A percentile compares a stretch with the other conserved stretches of the same genome.
Conservation (phyloP, 306 rosid genomes). For the Trifolium dubium region DNA sequence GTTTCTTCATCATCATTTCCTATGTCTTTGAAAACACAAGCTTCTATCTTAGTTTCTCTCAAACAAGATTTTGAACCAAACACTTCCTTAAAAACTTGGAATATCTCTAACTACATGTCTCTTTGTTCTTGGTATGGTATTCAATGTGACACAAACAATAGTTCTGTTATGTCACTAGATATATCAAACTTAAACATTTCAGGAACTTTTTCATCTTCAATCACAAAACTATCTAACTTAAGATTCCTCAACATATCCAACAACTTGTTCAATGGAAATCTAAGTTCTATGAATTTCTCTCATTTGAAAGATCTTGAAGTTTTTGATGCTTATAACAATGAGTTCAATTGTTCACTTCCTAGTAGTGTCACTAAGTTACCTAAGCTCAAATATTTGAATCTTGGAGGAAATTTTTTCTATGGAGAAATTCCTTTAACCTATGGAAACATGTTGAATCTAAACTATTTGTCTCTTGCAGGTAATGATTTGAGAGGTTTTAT, state of each 20-base stretch:
- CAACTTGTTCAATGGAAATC: slow-evolving; percentile 68
- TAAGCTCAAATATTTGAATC: slow-evolving; percentile 58
- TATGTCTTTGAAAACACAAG: slow-evolving; percentile 62
- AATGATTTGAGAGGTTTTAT: slow-evolving; percentile 78
- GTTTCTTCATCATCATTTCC: slow-evolving; percentile 55
- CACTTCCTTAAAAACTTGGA: slow-evolving; percentile 60
- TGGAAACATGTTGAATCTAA: slow-evolving; percentile 61
- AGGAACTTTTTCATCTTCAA: slow-evolving; percentile 65
- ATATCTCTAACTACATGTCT: slow-evolving; percentile 55
- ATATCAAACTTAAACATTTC: slow-evolving; percentile 71
- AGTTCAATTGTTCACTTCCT: slow-evolving; percentile 76
- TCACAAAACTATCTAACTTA: slow-evolving; percentile 58
- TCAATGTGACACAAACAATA: slow-evolving; percentile 56
- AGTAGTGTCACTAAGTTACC: slow-evolving; percentile 54
- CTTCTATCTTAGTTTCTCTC: slow-evolving; percentile 72
- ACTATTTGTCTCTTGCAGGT: slow-evolving; percentile 75
- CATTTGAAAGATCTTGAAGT: slow-evolving; percentile 49
- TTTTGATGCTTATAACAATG: slow-evolving; percentile 78
- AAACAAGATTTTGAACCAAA: slow-evolving; percentile 58
- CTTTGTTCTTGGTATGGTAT: slow-evolving; percentile 88
- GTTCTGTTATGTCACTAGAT: slow-evolving; percentile 64
- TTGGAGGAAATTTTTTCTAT: slow-evolving; percentile 79
- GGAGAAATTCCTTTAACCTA: slow-evolving; percentile 71
- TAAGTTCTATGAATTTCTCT: slow-evolving; percentile 60
- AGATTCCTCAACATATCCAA: slow-evolving; percentile 75